Evolutionary conservation across 2,329 filamentous ascomycete genomes (phyloP).

Genomic region (Corinectria fuckeliana): DNA sequence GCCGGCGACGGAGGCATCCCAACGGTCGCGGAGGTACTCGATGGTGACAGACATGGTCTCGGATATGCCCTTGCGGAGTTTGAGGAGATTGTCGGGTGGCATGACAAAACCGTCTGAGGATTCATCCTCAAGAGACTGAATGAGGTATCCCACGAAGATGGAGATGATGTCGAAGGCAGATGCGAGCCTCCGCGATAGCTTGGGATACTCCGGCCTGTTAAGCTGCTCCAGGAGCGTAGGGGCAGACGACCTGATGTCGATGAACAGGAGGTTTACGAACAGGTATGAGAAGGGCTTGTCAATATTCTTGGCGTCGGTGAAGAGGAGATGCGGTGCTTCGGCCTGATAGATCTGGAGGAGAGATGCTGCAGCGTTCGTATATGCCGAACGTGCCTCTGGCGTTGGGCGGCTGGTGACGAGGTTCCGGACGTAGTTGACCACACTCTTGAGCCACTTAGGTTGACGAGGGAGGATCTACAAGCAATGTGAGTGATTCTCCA

Average conservation of each 20-base stretch:
- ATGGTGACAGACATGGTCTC: constrained; percentile 69
- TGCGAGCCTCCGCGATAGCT: constrained; percentile 60
- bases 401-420: constrained; percentile 63
- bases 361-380: constrained; percentile 63
- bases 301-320: constrained; percentile 51
- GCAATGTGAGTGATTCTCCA: constrained; percentile 13
- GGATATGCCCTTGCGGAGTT: constrained; percentile 63
- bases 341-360: constrained; percentile 63
- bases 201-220: constrained; percentile 60
- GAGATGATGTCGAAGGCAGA: constrained; percentile 69
- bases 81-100: constrained; percentile 65
- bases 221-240: constrained; percentile 65
- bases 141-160: constrained; percentile 64
- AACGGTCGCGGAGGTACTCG: constrained; percentile 73
- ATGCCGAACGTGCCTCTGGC: constrained; percentile 61
- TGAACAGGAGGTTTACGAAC: constrained; percentile 68
- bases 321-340: constrained; percentile 56
- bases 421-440: constrained; percentile 57
- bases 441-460: constrained; percentile 59
- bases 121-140: constrained; percentile 60
- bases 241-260: constrained; percentile 69
- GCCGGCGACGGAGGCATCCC: constrained; percentile 70
- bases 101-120: constrained; percentile 51
- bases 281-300: constrained; percentile 67
- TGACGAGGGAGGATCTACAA: constrained; percentile 54